Evolutionary conservation across 2,329 filamentous ascomycete species (phyloP).

Genomic region (Dothistroma septosporum): DNA sequence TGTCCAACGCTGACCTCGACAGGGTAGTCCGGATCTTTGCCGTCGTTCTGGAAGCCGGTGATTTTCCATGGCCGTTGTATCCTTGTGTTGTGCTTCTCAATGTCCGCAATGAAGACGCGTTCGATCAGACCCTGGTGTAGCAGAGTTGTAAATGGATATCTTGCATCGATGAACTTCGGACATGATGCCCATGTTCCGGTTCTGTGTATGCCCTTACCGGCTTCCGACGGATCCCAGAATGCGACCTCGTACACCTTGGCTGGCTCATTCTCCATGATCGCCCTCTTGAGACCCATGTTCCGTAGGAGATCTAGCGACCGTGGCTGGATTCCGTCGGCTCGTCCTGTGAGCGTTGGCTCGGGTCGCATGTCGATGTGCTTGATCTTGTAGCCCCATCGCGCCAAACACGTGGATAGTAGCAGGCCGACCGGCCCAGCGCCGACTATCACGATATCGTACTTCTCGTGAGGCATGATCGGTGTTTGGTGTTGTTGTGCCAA

Average conservation of each 20-base stretch:
- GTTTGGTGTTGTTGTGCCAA: neutral
- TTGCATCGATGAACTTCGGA: conserved; percentile 69
- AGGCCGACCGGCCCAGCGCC: conserved; percentile 87
- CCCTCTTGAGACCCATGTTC: conserved; percentile 84
- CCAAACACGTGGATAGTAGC: conserved; percentile 80
- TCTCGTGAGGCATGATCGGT: conserved; percentile 36
- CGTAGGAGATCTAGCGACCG: conserved; percentile 80
- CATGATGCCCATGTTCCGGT: conserved; percentile 79
- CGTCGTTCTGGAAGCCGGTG: conserved; percentile 58
- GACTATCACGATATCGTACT: conserved; percentile 72
- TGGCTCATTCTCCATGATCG: conserved; percentile 81
- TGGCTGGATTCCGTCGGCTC: conserved; percentile 88
- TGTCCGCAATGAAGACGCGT: conserved; percentile 58
- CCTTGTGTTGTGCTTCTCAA: conserved; percentile 54
- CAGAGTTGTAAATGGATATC: conserved; percentile 61
- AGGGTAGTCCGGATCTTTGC: conserved; percentile 64
- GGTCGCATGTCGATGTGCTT: conserved; percentile 91
- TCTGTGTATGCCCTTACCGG: conserved; percentile 53
- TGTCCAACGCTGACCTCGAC: conserved; percentile 75
- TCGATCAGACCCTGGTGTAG: conserved; percentile 62
- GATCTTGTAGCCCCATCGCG: conserved; percentile 90
- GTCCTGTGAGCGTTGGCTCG: conserved; percentile 78
- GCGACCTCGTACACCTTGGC: conserved; percentile 75
- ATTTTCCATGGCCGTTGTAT: conserved; percentile 61
- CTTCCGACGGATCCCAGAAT: conserved; percentile 58